A percentile compares a stretch with the other conserved stretches of the same genome.
Evolutionary conservation across 2,329 filamentous ascomycete genomes (phyloP).

Genomic region (Zarea fungicola): DNA sequence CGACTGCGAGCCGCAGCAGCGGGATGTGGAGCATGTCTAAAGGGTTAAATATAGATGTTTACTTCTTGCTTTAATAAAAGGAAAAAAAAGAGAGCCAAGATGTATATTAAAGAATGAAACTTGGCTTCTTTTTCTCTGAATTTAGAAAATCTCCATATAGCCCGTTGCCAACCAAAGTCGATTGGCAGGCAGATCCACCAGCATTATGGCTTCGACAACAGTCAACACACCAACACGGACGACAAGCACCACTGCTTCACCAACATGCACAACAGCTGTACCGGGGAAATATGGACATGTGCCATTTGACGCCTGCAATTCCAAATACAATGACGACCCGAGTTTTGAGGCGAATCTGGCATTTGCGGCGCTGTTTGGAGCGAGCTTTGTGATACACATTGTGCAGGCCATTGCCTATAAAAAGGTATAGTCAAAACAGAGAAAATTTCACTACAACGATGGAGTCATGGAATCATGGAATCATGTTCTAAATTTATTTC

Average conservation of each 20-base stretch:
- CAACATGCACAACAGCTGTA: slow-evolving; percentile 26
- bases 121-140: too few species aligned
- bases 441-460: background rate
- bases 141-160: too few species aligned
- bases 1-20: too few species aligned
- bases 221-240: slow-evolving; percentile 21
- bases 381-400: slow-evolving; percentile 24
- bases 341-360: slow-evolving; percentile 29
- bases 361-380: slow-evolving; percentile 27
- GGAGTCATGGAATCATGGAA: too few species aligned
- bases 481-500: slow-evolving; percentile 4
- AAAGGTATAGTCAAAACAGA: slow-evolving; percentile 20
- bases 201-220: slow-evolving; percentile 19
- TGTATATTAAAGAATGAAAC: too few species aligned
- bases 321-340: slow-evolving; percentile 28
- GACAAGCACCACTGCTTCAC: slow-evolving; percentile 35
- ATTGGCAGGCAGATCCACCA: too few species aligned
- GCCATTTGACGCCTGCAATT: slow-evolving; percentile 27
- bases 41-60: too few species aligned
- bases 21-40: too few species aligned
- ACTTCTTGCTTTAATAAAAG: too few species aligned
- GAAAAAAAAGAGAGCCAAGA: too few species aligned
- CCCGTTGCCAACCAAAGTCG: too few species aligned
- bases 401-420: slow-evolving; percentile 25
- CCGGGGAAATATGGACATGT: slow-evolving; percentile 28